These are phyloP conservation scores for Dalbergia cultrata DNA, from an alignment of 306 rosid genomes.

Conservation along the genomic window DNA sequence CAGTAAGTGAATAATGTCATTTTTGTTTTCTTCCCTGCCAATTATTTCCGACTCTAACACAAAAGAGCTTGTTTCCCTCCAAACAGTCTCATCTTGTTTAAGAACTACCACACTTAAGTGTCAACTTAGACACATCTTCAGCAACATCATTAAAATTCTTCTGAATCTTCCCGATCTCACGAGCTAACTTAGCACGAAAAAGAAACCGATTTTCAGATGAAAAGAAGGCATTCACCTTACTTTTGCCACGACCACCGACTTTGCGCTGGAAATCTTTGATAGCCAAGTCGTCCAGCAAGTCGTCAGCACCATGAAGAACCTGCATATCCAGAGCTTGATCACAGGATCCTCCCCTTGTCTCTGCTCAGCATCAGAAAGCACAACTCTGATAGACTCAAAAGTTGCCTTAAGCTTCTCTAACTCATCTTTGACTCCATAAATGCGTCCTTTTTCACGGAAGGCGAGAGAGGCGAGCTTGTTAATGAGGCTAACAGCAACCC, in stretches of 20 bases:
- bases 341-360: not conserved
- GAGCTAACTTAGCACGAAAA: not conserved
- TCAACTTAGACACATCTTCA: conserved; percentile 8
- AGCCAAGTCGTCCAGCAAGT: conserved; percentile 10
- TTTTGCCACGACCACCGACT: not conserved
- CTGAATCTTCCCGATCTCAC: not conserved
- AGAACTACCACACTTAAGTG: not conserved
- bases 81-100: not conserved
- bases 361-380: conserved; percentile 3
- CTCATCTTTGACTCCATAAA: conserved; percentile 5
- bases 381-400: not conserved
- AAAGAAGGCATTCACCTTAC: conserved; percentile 7
- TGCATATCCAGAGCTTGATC: not conserved
- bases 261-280: not conserved
- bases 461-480: not conserved
- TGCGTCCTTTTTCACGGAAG: not conserved
- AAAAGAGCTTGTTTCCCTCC: conserved; percentile 25
- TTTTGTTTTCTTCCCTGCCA: conserved; percentile 11
- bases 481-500: not conserved
- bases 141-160: not conserved
- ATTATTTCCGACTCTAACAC: not conserved
- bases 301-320: not conserved
- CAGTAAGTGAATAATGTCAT: conserved; percentile 6
- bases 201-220: not conserved
- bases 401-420: not conserved